These are phyloP conservation scores for Leccinum subspadiceum DNA, from an alignment of 1,284 basidiomycete species.

Conservation along the genomic window DNA sequence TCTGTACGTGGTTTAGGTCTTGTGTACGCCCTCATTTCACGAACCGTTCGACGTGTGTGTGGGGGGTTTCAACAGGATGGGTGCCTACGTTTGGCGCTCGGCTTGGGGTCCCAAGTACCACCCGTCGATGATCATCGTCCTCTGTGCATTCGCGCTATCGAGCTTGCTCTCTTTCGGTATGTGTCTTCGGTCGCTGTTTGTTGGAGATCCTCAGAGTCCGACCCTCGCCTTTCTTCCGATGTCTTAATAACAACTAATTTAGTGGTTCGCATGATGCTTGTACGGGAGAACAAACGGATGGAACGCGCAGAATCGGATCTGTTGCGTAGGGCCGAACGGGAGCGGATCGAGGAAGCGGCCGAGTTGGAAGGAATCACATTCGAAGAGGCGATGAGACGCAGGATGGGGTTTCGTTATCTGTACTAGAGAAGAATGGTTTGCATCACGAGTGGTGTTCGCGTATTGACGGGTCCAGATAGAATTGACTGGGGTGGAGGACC, in stretches of 20 bases:
- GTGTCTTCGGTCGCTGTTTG: not conserved
- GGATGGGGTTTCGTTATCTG: slow-evolving; percentile 35
- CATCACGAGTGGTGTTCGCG: not conserved
- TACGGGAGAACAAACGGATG: slow-evolving; percentile 44
- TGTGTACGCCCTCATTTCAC: not conserved
- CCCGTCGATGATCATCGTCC: slow-evolving; percentile 49
- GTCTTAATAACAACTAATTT: not conserved
- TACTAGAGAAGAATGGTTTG: slow-evolving; percentile 9
- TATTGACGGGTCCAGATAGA: not conserved
- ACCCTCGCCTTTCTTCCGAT: not conserved
- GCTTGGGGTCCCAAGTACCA: slow-evolving; percentile 52
- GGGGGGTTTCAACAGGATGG: slow-evolving; percentile 36
- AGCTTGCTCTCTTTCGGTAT: slow-evolving; percentile 40
- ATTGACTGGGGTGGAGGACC: not conserved
- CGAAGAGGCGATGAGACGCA: slow-evolving; percentile 49
- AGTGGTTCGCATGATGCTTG: slow-evolving; percentile 49
- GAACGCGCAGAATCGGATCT: slow-evolving; percentile 45
- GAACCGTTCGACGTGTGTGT: not conserved
- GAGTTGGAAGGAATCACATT: slow-evolving; percentile 50
- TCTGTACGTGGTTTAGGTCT: slow-evolving; percentile 33
- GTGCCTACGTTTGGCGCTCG: slow-evolving; percentile 53
- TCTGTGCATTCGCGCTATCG: slow-evolving; percentile 41
- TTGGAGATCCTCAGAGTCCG: not conserved
- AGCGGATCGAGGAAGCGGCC: slow-evolving; percentile 49
- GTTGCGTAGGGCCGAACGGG: slow-evolving; percentile 41